Percentiles rank a stretch among this genome's conserved stretches.
phyloP scores from a whole-genome alignment of 768 basidiomycete species.

The Mycena vitilis region DNA sequence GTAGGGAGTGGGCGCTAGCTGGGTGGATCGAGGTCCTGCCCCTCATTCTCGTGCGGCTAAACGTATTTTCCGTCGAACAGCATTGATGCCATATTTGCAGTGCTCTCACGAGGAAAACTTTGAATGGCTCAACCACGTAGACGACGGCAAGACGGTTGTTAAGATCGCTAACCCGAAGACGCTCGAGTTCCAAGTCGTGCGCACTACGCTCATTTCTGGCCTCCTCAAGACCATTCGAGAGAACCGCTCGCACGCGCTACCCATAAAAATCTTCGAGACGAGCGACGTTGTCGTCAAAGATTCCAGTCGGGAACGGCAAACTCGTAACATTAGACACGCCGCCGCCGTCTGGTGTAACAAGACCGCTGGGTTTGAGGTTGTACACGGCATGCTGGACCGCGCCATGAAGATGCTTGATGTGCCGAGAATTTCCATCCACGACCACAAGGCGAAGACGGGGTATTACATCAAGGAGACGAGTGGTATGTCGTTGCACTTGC shows the following conservation, averaged over 20 bases:
- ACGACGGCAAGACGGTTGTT: constrained; percentile 85
- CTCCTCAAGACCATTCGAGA: constrained; percentile 97
- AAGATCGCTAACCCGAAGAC: constrained; percentile 98
- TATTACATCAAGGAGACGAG: constrained; percentile 92
- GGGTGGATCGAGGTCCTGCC: constrained; percentile 98
- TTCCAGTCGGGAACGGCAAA: constrained; percentile 76
- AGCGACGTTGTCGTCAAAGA: constrained; percentile 96
- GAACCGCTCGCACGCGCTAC: constrained; percentile 93
- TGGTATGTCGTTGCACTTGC: constrained; percentile 63
- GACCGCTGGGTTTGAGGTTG: constrained; percentile 95
- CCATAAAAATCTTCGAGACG: constrained; percentile 93
- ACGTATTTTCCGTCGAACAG: not conserved
- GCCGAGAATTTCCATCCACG: constrained; percentile 73
- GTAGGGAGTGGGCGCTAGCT: constrained; percentile 91
- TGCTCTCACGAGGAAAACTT: constrained; percentile 99
- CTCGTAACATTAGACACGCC: constrained; percentile 88
- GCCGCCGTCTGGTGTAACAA: constrained; percentile 97
- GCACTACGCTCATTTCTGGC: constrained; percentile 95
- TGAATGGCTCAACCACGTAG: constrained; percentile 87
- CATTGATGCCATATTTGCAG: constrained; percentile 52
- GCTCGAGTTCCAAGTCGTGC: constrained; percentile 96
- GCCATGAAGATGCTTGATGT: constrained; percentile 97
- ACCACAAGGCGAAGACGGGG: constrained; percentile 71
- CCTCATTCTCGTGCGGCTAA: constrained; percentile 81
- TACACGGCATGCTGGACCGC: constrained; percentile 94